Evolutionary conservation across 2,329 filamentous ascomycete genomes (phyloP).

Genomic region (Leptographium wingfieldii): DNA sequence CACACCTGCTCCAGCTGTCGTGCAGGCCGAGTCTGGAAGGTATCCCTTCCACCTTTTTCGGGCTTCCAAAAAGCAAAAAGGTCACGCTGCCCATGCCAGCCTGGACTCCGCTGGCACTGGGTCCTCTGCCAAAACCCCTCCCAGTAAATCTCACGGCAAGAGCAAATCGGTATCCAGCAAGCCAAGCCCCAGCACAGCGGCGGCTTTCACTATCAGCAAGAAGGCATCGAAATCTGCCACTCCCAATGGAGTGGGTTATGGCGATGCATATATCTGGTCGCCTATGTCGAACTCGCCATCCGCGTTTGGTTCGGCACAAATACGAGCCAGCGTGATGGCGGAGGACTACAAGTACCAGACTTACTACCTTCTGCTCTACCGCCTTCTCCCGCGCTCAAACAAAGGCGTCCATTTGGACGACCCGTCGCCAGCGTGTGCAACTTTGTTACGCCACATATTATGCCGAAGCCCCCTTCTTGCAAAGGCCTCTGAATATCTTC

Average conservation of each 20-base stretch:
- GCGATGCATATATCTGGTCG: neutral
- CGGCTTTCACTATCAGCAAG: neutral
- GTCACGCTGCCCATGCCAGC: neutral
- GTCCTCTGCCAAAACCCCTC: neutral
- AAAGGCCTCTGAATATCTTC: conserved; percentile 15
- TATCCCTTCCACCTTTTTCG: neutral
- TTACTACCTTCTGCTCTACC: neutral
- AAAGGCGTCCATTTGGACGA: neutral
- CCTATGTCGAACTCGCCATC: neutral
- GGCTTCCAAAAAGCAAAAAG: neutral
- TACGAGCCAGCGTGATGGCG: too few species aligned
- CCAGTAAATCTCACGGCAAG: neutral
- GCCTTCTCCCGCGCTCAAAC: neutral
- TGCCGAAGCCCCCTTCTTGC: conserved; percentile 15
- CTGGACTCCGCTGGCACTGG: neutral
- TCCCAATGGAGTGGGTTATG: conserved; percentile 5
- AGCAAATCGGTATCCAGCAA: neutral
- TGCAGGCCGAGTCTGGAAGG: neutral
- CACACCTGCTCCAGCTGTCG: neutral
- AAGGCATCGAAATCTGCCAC: neutral
- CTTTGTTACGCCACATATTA: neutral
- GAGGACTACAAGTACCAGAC: neutral
- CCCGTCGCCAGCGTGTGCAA: neutral
- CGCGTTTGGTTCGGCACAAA: too few species aligned
- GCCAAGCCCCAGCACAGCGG: neutral